These are phyloP conservation scores for Verticillium longisporum DNA, from an alignment of 2,329 filamentous ascomycete species.

Conservation along the genomic window DNA sequence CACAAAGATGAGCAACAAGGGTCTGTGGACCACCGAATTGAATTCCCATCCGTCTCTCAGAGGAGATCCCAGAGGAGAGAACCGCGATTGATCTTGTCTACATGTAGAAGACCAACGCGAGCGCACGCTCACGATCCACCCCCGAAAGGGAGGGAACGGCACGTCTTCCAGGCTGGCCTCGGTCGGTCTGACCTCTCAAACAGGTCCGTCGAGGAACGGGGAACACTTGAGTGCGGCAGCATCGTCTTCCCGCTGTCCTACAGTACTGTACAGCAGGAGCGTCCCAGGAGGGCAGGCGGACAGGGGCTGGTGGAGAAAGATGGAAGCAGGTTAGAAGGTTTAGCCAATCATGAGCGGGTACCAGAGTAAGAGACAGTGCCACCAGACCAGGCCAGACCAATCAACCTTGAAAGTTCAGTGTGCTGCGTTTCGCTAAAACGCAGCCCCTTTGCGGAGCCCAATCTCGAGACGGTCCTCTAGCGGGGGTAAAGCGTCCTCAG, in stretches of 20 bases:
- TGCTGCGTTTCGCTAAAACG: background rate
- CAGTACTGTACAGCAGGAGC: background rate
- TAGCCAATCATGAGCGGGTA: background rate
- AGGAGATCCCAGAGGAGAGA: background rate
- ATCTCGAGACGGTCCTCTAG: background rate
- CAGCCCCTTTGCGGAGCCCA: background rate
- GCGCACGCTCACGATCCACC: background rate
- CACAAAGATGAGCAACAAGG: background rate
- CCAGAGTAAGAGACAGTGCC: background rate
- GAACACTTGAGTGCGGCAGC: background rate
- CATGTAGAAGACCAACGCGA: background rate
- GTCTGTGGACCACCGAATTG: background rate
- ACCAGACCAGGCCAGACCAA: background rate
- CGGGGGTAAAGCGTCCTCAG: background rate
- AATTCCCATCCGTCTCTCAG: background rate
- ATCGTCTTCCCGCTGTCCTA: background rate
- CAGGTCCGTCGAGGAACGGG: background rate
- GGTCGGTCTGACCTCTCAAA: background rate
- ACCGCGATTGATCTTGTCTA: background rate
- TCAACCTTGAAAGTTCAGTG: background rate
- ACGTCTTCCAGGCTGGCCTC: too few species aligned
- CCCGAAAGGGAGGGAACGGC: background rate
- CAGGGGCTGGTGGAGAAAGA: background rate
- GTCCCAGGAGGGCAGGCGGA: background rate
- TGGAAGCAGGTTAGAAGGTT: background rate